Percentiles rank a stretch among this genome's conserved stretches.
Evolutionary conservation across 202 grass and related monocot genomes (phyloP).

Genomic region (Hordeum pubiflorum): DNA sequence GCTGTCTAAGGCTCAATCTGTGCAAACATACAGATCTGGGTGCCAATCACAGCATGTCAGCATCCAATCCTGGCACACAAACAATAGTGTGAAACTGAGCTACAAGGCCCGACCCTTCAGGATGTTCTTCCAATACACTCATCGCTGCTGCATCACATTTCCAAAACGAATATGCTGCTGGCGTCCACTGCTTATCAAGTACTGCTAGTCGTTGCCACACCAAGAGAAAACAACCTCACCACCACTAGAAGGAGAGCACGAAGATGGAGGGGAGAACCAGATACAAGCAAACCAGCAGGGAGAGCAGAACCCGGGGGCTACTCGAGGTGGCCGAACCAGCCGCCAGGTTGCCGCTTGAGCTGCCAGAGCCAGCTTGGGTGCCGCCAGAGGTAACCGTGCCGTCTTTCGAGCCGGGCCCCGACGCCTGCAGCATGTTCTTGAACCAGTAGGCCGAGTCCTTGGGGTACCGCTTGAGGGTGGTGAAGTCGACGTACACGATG

Average conservation of each 20-base stretch:
- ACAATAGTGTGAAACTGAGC: constrained; percentile 3
- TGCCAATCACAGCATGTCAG: background rate
- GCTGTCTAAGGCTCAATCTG: background rate
- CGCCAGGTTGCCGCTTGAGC: background rate
- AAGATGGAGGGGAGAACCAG: constrained; percentile 25
- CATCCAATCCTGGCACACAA: background rate
- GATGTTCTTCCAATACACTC: background rate
- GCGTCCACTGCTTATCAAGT: background rate
- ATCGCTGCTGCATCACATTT: background rate
- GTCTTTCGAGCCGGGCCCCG: constrained; percentile 14
- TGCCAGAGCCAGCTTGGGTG: background rate
- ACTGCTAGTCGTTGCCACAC: background rate
- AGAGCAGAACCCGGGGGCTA: background rate
- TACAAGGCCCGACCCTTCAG: background rate
- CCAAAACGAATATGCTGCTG: constrained; percentile 16
- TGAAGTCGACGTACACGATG: constrained; percentile 71
- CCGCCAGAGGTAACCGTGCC: background rate
- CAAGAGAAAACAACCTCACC: background rate
- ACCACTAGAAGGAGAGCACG: constrained; percentile 21
- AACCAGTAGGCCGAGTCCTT: constrained; percentile 86
- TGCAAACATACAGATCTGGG: background rate
- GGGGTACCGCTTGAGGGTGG: constrained; percentile 53
- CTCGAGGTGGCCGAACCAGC: constrained; percentile 4
- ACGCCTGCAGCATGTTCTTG: constrained; percentile 41
- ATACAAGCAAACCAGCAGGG: constrained; percentile 30